Evolutionary conservation across 495 filamentous ascomycete genomes (phyloP).

Genomic region (Pseudotulostoma volvatum): DNA sequence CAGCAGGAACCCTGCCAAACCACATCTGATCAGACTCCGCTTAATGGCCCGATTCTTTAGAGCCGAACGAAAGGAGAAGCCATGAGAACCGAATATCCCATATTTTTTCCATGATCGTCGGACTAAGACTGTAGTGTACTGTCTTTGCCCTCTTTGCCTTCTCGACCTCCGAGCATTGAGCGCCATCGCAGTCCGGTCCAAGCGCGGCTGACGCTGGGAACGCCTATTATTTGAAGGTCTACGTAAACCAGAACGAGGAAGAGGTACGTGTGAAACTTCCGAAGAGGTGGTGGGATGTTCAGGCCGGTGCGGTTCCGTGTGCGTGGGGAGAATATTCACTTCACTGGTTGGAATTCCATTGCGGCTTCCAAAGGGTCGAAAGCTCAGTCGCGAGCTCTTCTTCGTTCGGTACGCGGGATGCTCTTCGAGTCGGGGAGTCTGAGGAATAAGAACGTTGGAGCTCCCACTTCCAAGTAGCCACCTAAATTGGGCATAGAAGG

Average conservation of each 20-base stretch:
- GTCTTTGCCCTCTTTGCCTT: neutral
- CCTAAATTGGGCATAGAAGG: neutral
- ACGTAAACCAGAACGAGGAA: neutral
- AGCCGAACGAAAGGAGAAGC: conserved; percentile 33
- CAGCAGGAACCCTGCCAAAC: conserved; percentile 39
- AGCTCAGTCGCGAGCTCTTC: neutral
- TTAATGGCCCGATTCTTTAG: conserved; percentile 35
- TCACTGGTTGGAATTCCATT: neutral
- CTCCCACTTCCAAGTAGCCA: neutral
- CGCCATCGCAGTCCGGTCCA: neutral
- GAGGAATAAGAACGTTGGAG: neutral
- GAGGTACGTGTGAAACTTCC: neutral
- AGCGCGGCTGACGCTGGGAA: neutral
- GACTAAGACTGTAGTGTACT: neutral
- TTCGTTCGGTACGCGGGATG: neutral
- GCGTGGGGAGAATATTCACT: neutral
- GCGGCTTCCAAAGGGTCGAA: neutral
- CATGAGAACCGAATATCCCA: neutral
- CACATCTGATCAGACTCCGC: conserved; percentile 39
- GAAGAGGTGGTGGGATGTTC: no score
- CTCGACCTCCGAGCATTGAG: conserved; percentile 2
- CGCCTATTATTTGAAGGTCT: neutral
- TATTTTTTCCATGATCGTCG: conserved; percentile 1
- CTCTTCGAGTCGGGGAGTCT: neutral
- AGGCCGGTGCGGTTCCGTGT: neutral